These are phyloP conservation scores for Neurospora sp. DNA, from an alignment of 495 filamentous ascomycete genomes.

Conservation along the genomic window DNA sequence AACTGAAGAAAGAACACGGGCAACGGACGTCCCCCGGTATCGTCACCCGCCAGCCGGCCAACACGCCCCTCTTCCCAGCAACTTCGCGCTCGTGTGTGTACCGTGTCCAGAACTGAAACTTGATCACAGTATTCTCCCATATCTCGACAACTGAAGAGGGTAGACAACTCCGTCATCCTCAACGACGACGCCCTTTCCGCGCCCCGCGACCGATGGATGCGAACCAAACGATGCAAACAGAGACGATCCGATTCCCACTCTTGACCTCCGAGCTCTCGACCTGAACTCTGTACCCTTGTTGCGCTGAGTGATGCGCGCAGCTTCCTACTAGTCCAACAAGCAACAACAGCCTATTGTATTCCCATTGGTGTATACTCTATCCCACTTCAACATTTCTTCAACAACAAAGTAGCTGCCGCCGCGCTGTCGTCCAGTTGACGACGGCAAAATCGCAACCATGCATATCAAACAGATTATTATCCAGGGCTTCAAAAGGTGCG, in stretches of 20 bases:
- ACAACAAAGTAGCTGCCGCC: neutral
- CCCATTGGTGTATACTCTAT: neutral
- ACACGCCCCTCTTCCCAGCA: neutral
- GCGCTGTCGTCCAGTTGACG: constrained; percentile 20
- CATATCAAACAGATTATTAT: constrained; percentile 99
- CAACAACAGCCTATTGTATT: neutral
- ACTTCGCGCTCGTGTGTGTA: neutral
- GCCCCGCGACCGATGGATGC: neutral
- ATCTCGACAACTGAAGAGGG: neutral
- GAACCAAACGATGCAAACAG: neutral
- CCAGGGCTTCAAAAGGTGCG: constrained; percentile 97
- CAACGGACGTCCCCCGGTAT: neutral
- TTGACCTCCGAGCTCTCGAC: neutral
- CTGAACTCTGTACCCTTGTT: neutral
- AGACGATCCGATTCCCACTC: neutral
- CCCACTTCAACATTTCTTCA: neutral
- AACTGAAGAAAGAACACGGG: neutral
- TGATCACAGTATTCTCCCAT: neutral
- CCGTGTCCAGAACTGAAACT: neutral
- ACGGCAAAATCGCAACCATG: constrained; percentile 49
- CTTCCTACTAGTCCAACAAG: neutral
- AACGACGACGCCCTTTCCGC: neutral
- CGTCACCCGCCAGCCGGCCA: neutral
- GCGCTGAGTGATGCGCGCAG: neutral
- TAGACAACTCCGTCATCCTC: neutral